These are phyloP conservation scores for Quercus rubra DNA, from an alignment of 306 rosid species.

Conservation along the genomic window DNA sequence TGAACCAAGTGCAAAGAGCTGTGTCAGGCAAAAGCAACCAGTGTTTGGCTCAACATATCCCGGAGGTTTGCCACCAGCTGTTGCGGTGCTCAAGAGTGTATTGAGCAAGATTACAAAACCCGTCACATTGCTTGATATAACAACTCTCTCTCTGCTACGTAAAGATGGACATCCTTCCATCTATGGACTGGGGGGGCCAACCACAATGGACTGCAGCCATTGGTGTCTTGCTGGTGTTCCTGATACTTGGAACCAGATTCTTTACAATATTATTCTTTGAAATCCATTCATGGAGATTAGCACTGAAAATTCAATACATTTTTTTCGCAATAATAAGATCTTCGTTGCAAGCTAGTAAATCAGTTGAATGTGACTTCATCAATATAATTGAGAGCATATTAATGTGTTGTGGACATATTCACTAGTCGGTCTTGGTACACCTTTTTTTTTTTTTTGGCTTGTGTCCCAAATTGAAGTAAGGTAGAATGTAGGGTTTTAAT, in stretches of 20 bases:
- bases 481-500: too few relatives aligned
- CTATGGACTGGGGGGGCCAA: conserved; percentile 55
- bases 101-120: conserved; percentile 54
- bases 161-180: conserved; percentile 90
- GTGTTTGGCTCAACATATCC: conserved; percentile 64
- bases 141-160: conserved; percentile 66
- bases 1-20: conserved; percentile 66
- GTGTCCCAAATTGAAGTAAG: too few relatives aligned
- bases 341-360: too few relatives aligned
- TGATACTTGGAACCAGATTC: conserved; percentile 86
- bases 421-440: too few relatives aligned
- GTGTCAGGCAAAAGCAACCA: conserved; percentile 51
- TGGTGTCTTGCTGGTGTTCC: conserved; percentile 98
- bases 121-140: conserved; percentile 65
- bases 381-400: too few relatives aligned
- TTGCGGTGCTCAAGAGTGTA: conserved; percentile 57
- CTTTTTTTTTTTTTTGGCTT: too few relatives aligned
- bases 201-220: conserved; percentile 73
- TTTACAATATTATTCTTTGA: conserved; percentile 60
- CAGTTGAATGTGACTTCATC: too few relatives aligned
- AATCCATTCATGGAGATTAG: not conserved
- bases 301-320: not conserved
- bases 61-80: conserved; percentile 62
- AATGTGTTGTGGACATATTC: too few relatives aligned
- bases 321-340: too few relatives aligned